Base-by-base conservation (phyloP, 2,329 filamentous ascomycete genomes). In the Xylariaceae sp. region DNA sequence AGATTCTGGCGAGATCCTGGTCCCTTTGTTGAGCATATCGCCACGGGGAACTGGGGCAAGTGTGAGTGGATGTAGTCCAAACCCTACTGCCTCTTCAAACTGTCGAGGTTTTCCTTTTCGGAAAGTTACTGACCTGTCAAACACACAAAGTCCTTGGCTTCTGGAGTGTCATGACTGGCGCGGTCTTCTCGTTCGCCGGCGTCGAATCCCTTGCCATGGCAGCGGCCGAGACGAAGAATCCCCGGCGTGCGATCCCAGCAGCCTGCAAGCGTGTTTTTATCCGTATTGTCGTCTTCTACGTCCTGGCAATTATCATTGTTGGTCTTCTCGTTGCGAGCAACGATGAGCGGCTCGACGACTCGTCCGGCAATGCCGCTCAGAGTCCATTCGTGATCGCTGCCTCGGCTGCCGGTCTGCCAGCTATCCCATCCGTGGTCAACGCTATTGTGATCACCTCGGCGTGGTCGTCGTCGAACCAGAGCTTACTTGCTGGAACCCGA, bases 381-480 rank as follows among this genome's bases (percentile, higher is more conserved):
- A 50, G 61, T 56, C 82, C 81, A 9, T 86, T 81, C 52, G 83
- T 89, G 43, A 85, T 88, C 46, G 85, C 83, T 13, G 78, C 82
- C 26, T 69, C 73, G 9, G 73, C 76, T 19, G 84, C 83, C 2
- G 78, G 81, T 1, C 80, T 88, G 41, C 69, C 67, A 4, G 80
- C 73, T 5, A 73, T 88, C 4, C 81, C 83, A 0, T 78, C 77
- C 5, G 74, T 89, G 38, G 80, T 89, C 61, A 90, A 90, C 57
- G 84, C 83, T 24, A 70, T 88, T 17, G 81, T 89, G 50, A 70
- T 88, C 48, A 85, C 80, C 0, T 83, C 81, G 0, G 83, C 81
- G 0, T 81, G 77, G 63, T 86, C 82, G 0, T 72, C 82, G 0
- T 78, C 75, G 0, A 88, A 88, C 50, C 78, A 82, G 48, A 76